Percentiles rank a stretch among this genome's conserved stretches.
These are phyloP conservation scores for Sugiyamaella qingdaonensis DNA, from an alignment of 805 yeast genomes.

Conservation along the genomic window DNA sequence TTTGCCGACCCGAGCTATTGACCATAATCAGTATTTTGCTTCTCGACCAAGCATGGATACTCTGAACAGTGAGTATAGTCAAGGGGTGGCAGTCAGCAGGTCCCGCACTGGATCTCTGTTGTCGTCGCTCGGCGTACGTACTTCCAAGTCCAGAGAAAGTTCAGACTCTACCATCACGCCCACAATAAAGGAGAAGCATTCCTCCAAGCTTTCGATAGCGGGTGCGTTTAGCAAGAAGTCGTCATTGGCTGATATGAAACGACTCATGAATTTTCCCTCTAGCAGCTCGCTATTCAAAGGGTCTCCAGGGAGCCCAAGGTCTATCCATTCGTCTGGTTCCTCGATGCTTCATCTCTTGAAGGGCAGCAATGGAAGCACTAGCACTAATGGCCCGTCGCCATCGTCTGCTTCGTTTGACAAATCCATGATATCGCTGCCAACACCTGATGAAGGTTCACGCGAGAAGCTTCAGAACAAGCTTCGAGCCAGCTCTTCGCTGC, in stretches of 20 bases:
- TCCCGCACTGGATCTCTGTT: neutral
- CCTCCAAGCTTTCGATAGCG: conserved; percentile 10
- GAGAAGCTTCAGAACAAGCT: conserved; percentile 52
- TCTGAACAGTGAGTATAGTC: neutral
- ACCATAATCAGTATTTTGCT: conserved; percentile 11
- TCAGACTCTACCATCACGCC: neutral
- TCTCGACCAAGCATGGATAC: conserved; percentile 8
- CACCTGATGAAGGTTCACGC: conserved; percentile 52
- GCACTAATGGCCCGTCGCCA: neutral
- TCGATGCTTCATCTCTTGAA: conserved; percentile 4
- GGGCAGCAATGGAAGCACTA: neutral
- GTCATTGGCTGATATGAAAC: conserved; percentile 12
- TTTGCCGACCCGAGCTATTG: conserved; percentile 8
- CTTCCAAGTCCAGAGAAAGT: neutral
- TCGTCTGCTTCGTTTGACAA: conserved; percentile 27
- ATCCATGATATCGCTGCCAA: conserved; percentile 53
- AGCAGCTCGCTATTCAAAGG: conserved; percentile 9
- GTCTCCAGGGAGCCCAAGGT: conserved; percentile 2
- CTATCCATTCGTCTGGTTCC: conserved; percentile 9
- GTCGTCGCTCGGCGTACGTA: neutral
- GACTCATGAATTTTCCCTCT: conserved; percentile 8
- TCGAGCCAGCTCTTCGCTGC: conserved; percentile 46
- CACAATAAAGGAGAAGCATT: neutral
- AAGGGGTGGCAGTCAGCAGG: neutral
- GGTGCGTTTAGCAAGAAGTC: conserved; percentile 8